Conservation (phyloP, 768 basidiomycete genomes). For the Russula olivacea region DNA sequence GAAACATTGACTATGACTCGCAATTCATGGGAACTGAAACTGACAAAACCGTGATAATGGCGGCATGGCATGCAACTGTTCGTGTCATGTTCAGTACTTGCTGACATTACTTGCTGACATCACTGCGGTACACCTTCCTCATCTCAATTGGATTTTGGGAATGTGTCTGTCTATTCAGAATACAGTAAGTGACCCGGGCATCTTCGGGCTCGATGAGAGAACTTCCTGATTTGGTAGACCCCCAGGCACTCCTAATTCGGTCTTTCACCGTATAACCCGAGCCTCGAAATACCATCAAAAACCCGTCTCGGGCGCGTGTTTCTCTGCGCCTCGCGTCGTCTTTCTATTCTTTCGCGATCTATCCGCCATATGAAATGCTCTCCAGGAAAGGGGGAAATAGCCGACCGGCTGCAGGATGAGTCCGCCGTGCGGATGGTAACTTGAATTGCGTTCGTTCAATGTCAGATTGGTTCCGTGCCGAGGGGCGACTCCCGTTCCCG, state of each 20-base stretch:
- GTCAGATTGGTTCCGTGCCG: background rate
- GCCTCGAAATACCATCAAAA: background rate
- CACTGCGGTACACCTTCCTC: background rate
- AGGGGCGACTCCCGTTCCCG: background rate
- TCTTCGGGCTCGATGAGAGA: slow-evolving; percentile 17
- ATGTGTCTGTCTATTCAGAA: background rate
- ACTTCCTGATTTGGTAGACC: background rate
- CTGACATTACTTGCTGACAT: background rate
- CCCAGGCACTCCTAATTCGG: background rate
- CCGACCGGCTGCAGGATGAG: background rate
- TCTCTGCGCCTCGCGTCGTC: background rate
- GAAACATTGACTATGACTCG: background rate
- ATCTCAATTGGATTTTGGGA: background rate
- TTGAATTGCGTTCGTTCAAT: background rate
- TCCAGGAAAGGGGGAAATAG: slow-evolving; percentile 9
- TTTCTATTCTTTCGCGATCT: background rate
- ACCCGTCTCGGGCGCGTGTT: background rate
- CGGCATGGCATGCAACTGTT: background rate
- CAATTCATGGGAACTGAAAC: background rate
- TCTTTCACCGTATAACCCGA: background rate
- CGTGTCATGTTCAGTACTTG: background rate
- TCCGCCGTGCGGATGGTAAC: background rate
- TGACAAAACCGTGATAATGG: background rate
- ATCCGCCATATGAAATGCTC: background rate
- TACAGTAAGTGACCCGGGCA: background rate